Conservation (phyloP, 2,329 filamentous ascomycete species). For the Ceratocystis albifundus region DNA sequence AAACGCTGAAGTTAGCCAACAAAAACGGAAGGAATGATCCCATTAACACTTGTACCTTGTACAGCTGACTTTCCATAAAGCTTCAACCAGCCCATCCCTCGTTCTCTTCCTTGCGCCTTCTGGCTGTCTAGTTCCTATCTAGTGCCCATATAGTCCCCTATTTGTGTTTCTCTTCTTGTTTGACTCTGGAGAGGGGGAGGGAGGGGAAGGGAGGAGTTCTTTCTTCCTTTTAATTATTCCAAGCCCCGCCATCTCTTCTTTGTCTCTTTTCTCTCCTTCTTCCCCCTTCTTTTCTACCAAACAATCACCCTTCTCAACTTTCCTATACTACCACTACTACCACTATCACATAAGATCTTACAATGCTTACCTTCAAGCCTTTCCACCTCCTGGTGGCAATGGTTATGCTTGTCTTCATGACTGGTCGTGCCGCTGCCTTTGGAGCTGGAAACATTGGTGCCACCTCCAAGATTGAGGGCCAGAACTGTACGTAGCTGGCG, state of each 20-base stretch:
- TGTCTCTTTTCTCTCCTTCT: slow-evolving; percentile 24
- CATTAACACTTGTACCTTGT: background rate
- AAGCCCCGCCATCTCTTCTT: slow-evolving; percentile 22
- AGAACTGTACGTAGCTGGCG: slow-evolving; percentile 51
- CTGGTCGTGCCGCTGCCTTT: slow-evolving; percentile 61
- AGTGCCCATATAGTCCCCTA: too few relatives aligned
- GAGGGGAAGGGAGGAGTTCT: too few relatives aligned
- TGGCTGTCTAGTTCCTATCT: too few relatives aligned
- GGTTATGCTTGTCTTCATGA: slow-evolving; percentile 53
- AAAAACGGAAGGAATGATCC: slow-evolving; percentile 1
- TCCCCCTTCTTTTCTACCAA: slow-evolving; percentile 23
- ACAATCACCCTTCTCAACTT: background rate
- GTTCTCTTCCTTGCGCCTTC: slow-evolving; percentile 11
- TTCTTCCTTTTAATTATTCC: background rate
- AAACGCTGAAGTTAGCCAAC: background rate
- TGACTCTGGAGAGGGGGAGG: too few relatives aligned
- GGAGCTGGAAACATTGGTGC: slow-evolving; percentile 82
- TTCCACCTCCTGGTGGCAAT: slow-evolving; percentile 44
- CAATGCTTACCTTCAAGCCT: slow-evolving; percentile 41
- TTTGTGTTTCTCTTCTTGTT: too few relatives aligned
- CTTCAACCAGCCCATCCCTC: slow-evolving; percentile 22
- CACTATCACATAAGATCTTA: background rate
- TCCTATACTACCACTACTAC: too few relatives aligned
- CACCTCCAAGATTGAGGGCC: slow-evolving; percentile 66
- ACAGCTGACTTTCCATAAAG: slow-evolving; percentile 5